These are phyloP conservation scores for Hypoxylon intermedium DNA, from an alignment of 495 filamentous ascomycete genomes.

Conservation along the genomic window DNA sequence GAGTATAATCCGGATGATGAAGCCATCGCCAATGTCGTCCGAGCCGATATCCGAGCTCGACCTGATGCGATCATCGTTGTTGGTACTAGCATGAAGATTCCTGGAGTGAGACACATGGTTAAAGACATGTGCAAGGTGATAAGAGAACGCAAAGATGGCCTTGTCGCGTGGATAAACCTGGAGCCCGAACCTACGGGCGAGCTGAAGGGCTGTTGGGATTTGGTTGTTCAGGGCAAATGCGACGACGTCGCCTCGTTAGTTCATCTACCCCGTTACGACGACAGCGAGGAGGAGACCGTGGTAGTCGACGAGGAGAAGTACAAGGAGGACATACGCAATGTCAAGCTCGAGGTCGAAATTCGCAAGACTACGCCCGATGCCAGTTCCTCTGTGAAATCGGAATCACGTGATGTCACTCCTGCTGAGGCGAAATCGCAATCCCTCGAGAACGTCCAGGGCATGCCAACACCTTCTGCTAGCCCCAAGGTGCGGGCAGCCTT, in stretches of 20 bases:
- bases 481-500: constrained; percentile 60
- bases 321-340: constrained; percentile 41
- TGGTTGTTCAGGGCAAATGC: constrained; percentile 84
- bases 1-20: constrained; percentile 96
- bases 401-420: constrained; percentile 32
- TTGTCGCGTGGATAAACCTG: constrained; percentile 93
- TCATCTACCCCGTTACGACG: constrained; percentile 78
- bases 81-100: constrained; percentile 93
- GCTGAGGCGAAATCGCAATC: constrained; percentile 45
- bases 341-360: constrained; percentile 50
- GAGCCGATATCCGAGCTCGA: constrained; percentile 78
- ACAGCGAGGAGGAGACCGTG: constrained; percentile 55
- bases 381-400: constrained; percentile 34
- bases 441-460: constrained; percentile 51
- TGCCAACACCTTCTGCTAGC: constrained; percentile 70
- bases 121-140: constrained; percentile 87
- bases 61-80: constrained; percentile 94
- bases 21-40: constrained; percentile 89
- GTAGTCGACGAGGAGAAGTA: constrained; percentile 51
- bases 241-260: constrained; percentile 84
- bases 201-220: constrained; percentile 89
- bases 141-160: constrained; percentile 79
- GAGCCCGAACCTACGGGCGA: constrained; percentile 82
- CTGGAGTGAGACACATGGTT: constrained; percentile 86
- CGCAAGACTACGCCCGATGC: constrained; percentile 19